Percentiles rank a stretch among this genome's conserved stretches.
Evolutionary conservation across 2,329 filamentous ascomycete species (phyloP).

Genomic region (Paecilomyces sp.): DNA sequence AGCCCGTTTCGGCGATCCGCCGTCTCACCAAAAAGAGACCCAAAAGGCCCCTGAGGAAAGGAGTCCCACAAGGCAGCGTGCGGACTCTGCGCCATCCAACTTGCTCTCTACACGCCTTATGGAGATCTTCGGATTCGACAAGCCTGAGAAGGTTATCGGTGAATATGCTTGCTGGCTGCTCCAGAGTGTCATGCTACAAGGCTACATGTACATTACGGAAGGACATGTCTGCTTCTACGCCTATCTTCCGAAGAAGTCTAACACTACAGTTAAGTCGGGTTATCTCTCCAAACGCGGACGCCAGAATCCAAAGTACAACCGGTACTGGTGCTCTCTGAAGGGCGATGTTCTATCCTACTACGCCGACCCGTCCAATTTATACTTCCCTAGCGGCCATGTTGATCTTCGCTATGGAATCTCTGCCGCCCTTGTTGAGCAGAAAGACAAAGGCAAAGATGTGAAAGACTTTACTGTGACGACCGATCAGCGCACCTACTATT

Average conservation of each 20-base stretch:
- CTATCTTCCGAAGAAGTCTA: conserved; percentile 87
- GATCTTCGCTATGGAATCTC: conserved; percentile 89
- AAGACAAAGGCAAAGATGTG: conserved; percentile 63
- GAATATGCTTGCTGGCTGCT: conserved; percentile 93
- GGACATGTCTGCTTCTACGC: conserved; percentile 96
- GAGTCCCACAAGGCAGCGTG: conserved; percentile 50
- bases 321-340: conserved; percentile 90
- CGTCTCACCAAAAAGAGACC: conserved; percentile 9
- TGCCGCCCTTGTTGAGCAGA: conserved; percentile 63
- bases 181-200: conserved; percentile 84
- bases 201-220: conserved; percentile 91
- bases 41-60: conserved; percentile 13
- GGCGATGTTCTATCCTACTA: conserved; percentile 91
- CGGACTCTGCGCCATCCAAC: conserved; percentile 39
- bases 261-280: conserved; percentile 74
- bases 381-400: conserved; percentile 87
- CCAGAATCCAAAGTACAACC: conserved; percentile 77
- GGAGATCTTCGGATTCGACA: conserved; percentile 79
- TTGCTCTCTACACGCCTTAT: conserved; percentile 64
- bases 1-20: conserved; percentile 46
- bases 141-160: conserved; percentile 74
- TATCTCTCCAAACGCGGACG: conserved; percentile 83
- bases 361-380: conserved; percentile 71
- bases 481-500: conserved; percentile 74
- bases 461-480: conserved; percentile 75